Base-by-base conservation (phyloP, 1,139 yeast species). In the Pichia sp. region DNA sequence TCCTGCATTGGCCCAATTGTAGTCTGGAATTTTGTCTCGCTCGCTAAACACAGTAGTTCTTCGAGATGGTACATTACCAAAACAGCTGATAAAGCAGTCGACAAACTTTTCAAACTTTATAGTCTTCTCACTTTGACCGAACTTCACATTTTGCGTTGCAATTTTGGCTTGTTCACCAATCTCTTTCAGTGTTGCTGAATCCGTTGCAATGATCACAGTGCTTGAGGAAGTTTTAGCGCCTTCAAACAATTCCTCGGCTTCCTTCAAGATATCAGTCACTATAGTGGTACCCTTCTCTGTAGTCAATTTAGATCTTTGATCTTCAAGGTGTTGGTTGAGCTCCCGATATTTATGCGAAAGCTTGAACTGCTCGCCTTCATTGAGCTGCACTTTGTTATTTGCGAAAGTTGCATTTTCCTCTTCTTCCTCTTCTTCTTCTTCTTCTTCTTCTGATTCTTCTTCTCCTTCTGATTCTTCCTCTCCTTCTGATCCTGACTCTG, bases 1-100 rank as follows among this genome's bases (percentile, higher is more conserved):
- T 0, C 93, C 94, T 27, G 82, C 53, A 38, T 66, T 64, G 30
- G 72, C 55, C 85, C 88, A 79, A 51, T 78, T 69, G 46, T 66
- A 67, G 22, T 35, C 34, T 2, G 48, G 35, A 25, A 49, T 34
- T 18, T 50, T 41, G 15, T 37, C 42, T 13, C 36, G 35, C 12
- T 30, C 46, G 21, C 34, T 42, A 8, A 20, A 15, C 4, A 22
- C 29, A 33, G 34, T 29, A 29, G 39, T 48, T 1, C 11, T 21
- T 9, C 11, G 8, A 21, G 22, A 9, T 8, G 22, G n/a, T 10
- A 23, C 14, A 23, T 23, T 23, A 8, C 15, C 8, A n/a, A 23
- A 23, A 23, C 26, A 23, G 7, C 14, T 23, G 8, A 23, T 7
- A 5, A 8, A 17, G 3, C 11, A 15, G n/a, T 6, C 11, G 6